Evolutionary conservation across 495 filamentous ascomycete genomes (phyloP).

Genomic region (Aspergillus funiculosus): DNA sequence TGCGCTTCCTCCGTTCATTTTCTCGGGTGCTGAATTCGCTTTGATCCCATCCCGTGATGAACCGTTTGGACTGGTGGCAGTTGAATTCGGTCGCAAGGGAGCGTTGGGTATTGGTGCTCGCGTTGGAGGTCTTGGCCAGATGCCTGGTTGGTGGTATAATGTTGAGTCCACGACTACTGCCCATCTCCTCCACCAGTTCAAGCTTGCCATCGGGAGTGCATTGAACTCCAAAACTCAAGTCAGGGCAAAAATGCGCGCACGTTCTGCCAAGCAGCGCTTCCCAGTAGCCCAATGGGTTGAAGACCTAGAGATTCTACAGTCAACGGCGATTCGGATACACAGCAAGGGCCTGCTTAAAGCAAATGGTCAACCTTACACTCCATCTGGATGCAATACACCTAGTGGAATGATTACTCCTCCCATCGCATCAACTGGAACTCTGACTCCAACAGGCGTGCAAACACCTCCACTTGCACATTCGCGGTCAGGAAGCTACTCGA

Average conservation of each 20-base stretch:
- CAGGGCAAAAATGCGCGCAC: slow-evolving; percentile 65
- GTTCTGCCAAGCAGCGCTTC: slow-evolving; percentile 72
- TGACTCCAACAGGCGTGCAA: slow-evolving; percentile 41
- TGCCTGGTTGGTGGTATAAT: slow-evolving; percentile 73
- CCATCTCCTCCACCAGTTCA: slow-evolving; percentile 69
- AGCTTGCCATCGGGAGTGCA: slow-evolving; percentile 59
- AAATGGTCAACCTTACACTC: slow-evolving; percentile 26
- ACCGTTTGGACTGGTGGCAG: slow-evolving; percentile 75
- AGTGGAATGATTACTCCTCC: slow-evolving; percentile 39
- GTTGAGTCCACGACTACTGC: slow-evolving; percentile 64
- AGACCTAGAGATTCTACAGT: slow-evolving; percentile 56
- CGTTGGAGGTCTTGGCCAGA: slow-evolving; percentile 65
- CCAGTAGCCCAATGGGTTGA: slow-evolving; percentile 65
- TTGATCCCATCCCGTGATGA: slow-evolving; percentile 76
- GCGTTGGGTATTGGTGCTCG: slow-evolving; percentile 67
- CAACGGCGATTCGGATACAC: slow-evolving; percentile 48
- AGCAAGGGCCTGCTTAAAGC: slow-evolving; percentile 36
- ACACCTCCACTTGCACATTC: slow-evolving; percentile 34
- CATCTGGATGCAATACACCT: slow-evolving; percentile 37
- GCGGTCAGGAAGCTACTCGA: slow-evolving; percentile 47
- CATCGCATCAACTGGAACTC: slow-evolving; percentile 27
- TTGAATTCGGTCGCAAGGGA: slow-evolving; percentile 74
- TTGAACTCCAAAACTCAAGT: slow-evolving; percentile 54
- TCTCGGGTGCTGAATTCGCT: slow-evolving; percentile 73
- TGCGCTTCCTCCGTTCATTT: slow-evolving; percentile 65